Evolutionary conservation across 1,284 basidiomycete species (phyloP).

Genomic region (Leccinum brunneo-olivaceum): DNA sequence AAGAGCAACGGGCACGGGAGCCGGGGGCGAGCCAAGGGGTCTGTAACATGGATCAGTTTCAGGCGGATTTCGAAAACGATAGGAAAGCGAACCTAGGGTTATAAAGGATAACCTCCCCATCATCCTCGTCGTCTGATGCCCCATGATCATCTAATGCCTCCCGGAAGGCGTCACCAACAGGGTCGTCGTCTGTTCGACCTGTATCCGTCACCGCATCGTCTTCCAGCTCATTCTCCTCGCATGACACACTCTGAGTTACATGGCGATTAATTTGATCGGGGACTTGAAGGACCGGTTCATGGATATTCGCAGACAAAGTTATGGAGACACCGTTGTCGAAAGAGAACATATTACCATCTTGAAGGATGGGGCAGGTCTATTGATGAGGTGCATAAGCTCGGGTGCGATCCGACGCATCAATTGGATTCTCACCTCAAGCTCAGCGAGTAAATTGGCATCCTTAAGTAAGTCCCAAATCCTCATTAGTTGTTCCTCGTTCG

Average conservation of each 20-base stretch:
- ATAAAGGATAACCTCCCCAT: constrained; percentile 61
- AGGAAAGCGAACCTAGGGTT: constrained; percentile 46
- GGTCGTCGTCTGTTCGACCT: constrained; percentile 75
- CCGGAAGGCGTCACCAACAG: constrained; percentile 72
- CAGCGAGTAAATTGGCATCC: constrained; percentile 65
- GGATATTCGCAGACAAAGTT: constrained; percentile 7
- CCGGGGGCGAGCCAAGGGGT: constrained; percentile 32
- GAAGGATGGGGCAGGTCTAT: constrained; percentile 24
- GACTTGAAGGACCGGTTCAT: constrained; percentile 1
- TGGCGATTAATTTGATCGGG: constrained; percentile 17
- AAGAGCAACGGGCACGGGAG: constrained; percentile 9
- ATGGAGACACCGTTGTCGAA: constrained; percentile 8
- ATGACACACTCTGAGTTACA: constrained; percentile 1
- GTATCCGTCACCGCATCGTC: constrained; percentile 67
- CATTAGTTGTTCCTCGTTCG: constrained; percentile 94
- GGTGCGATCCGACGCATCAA: constrained; percentile 8
- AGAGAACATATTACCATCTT: constrained; percentile 19
- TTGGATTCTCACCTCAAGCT: constrained; percentile 44
- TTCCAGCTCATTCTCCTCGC: constrained; percentile 29
- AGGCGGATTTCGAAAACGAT: background rate
- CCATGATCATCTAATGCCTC: constrained; percentile 43
- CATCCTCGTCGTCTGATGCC: constrained; percentile 34
- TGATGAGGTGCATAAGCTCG: constrained; percentile 15
- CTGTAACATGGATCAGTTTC: constrained; percentile 22
- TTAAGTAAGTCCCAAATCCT: constrained; percentile 80